Percentiles rank a stretch among this genome's conserved stretches.
Evolutionary conservation across 768 basidiomycete species (phyloP).

Genomic region (Dioszegia aurantiaca): DNA sequence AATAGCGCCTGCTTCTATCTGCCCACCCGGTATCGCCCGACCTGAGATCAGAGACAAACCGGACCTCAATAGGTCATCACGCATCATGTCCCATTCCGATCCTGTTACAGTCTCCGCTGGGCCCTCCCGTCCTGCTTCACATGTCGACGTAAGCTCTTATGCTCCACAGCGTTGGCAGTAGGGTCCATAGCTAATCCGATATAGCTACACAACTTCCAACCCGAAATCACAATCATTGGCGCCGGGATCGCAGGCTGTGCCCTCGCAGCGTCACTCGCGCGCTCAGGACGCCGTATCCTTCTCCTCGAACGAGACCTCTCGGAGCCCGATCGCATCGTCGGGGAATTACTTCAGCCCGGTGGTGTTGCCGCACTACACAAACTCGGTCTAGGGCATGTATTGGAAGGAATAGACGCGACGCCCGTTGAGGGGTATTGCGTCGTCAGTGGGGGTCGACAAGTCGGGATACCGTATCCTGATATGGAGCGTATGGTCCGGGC

Average conservation of each 20-base stretch:
- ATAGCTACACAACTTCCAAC: constrained; percentile 33
- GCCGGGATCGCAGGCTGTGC: constrained; percentile 86
- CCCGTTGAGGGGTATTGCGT: constrained; percentile 83
- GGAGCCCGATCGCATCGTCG: constrained; percentile 94
- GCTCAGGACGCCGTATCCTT: constrained; percentile 68
- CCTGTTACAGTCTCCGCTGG: constrained; percentile 11
- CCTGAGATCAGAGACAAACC: no score
- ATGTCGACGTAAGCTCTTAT: constrained; percentile 12
- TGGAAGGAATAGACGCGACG: constrained; percentile 86
- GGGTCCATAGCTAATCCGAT: no score
- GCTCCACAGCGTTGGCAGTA: no score
- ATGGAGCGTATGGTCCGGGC: constrained; percentile 24
- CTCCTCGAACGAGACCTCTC: constrained; percentile 86
- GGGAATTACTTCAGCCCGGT: constrained; percentile 91
- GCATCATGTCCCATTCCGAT: background rate
- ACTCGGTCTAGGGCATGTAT: constrained; percentile 70
- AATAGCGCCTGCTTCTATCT: no score
- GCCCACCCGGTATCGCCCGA: no score
- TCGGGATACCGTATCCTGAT: constrained; percentile 84
- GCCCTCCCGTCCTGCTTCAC: constrained; percentile 11
- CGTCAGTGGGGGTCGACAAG: constrained; percentile 59
- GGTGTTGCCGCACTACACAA: constrained; percentile 71
- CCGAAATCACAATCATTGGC: constrained; percentile 72
- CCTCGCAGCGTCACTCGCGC: constrained; percentile 79
- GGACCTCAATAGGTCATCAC: background rate